Base-by-base conservation (phyloP, 148 eudicot species). In the Camellia japonica region DNA sequence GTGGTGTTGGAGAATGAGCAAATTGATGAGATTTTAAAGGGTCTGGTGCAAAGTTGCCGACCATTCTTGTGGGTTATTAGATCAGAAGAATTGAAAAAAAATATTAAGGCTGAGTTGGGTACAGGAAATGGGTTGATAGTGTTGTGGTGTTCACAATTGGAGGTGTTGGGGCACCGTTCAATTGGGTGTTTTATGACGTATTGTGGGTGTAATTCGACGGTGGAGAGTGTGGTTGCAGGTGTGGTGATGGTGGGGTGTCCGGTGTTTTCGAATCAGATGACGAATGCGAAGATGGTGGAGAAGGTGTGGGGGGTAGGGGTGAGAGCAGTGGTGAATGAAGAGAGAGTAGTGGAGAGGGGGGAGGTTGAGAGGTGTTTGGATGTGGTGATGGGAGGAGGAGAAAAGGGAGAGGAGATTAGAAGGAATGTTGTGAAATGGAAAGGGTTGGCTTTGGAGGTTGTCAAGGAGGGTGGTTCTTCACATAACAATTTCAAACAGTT, bases 191-290 rank as follows among this genome's bases (percentile, higher is more conserved):
- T 85, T 15, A 46, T 85, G 63, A 85, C 82, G 42, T 84, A 85
- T 6, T 81, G 82, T 42, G 87, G 87, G n/a, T 85, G 87, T 84
- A 85, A 85, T 63, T 85, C 87, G 51, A 56, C 46, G 13, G 4
- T 85, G 4, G 83, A 85, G 74, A 64, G 85, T 6, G 1, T 82
- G 15, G 68, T 77, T 4, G 65, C 42, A 6, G 87, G 87, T 13
- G 83, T 85, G 2, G 78, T 82, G 0, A 15, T 82, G 63, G 64
- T 85, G 20, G 87, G 63, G n/a, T 46, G 70, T n/a, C 87, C 85
- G 3, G 80, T 70, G 0, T 74, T 76, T 16, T 55, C 80, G 4
- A 85, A 85, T 20, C 87, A 85, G 56, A 3, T 64, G 12, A 80
- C 80, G 15, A 82, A 85, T 2, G 78, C 78, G 5, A 80, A 82